Evolutionary conservation across 257 asterid species (phyloP), one percentile per base, ranked within the genome.

Genomic region (Capsicum rhomboideum): DNA sequence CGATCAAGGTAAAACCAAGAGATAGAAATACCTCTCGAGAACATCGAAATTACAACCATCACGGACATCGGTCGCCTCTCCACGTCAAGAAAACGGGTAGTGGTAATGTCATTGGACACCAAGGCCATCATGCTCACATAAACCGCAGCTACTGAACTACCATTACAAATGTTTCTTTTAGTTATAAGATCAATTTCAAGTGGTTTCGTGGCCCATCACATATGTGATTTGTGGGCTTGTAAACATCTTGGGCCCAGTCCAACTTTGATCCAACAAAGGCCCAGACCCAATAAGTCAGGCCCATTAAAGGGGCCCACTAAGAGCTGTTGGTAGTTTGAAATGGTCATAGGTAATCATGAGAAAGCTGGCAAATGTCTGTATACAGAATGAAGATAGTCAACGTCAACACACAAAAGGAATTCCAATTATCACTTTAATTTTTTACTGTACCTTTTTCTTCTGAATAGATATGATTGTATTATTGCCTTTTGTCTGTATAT

Each of bases 1-100:
- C 0, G 49, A 87, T 94, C 28, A 80, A 82, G 20, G 80, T 82
- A 71, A 89, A 79, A 74, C 85, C 89, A 26, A 88, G 82, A 23
- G 89, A 84, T 1, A 14, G 55, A 9, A 92, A 83, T 37, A 56
- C 84, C 14, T 75, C 79, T 20, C 31, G 46, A 2, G 86, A 78
- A 52, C 84, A 50, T 8, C 84, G 68, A 8, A 61, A 21, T 37
- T 86, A 56, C n/a, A 66, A 77, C 10, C 11, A 80, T 11, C 79
- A 83, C n/a, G 89, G 84, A 6, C 80, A 80, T 17, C 88, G 82
- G 2, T 78, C 90, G 1, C 89, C 90, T 14, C 85, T 26, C 6
- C 90, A 53, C 40, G 23, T 66, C 49, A 85, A 90, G 86, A 82
- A 80, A 20, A 83, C 87, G 1, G 46, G 26, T 14, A 84, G 89